phyloP scores from a whole-genome alignment of 345 rosid genomes.

The Aquilaria yunnanensis region DNA sequence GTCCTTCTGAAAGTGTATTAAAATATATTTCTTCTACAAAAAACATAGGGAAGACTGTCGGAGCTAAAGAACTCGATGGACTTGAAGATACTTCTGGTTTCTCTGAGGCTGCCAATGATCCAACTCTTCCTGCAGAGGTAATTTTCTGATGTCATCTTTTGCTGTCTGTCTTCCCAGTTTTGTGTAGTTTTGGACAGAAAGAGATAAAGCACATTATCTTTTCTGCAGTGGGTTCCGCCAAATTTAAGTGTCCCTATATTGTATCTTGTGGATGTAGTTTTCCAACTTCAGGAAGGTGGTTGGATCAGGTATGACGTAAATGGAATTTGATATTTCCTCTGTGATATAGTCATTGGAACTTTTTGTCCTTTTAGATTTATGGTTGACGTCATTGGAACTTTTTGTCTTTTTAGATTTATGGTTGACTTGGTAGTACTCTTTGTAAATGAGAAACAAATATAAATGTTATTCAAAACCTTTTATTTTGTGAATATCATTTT shows the following conservation, averaged over 20 bases:
- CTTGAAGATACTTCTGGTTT: conserved; percentile 30
- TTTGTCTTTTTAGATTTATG: too few relatives aligned
- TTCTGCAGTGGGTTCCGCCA: conserved; percentile 97
- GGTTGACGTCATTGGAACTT: too few relatives aligned
- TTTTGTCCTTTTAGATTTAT: too few relatives aligned
- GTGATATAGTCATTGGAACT: too few relatives aligned
- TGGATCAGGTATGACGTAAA: conserved; percentile 77
- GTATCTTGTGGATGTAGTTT: conserved; percentile 85
- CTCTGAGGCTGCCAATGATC: conserved; percentile 36
- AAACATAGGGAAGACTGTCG: conserved; percentile 23
- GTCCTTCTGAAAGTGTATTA: conserved; percentile 26
- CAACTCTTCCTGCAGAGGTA: conserved; percentile 82
- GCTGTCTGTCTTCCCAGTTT: neutral
- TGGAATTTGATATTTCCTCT: neutral
- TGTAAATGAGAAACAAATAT: too few relatives aligned
- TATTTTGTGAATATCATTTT: too few relatives aligned
- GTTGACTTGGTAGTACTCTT: too few relatives aligned
- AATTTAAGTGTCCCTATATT: conserved; percentile 72
- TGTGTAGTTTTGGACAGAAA: neutral
- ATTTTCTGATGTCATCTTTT: neutral
- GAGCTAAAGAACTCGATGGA: conserved; percentile 35
- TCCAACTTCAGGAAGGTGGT: conserved; percentile 97
- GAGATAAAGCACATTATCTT: conserved; percentile 2
- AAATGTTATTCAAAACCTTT: too few relatives aligned
- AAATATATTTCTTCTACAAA: conserved; percentile 16